Conservation (phyloP, 169 alveolate species). For the Hammondia hammondi region DNA sequence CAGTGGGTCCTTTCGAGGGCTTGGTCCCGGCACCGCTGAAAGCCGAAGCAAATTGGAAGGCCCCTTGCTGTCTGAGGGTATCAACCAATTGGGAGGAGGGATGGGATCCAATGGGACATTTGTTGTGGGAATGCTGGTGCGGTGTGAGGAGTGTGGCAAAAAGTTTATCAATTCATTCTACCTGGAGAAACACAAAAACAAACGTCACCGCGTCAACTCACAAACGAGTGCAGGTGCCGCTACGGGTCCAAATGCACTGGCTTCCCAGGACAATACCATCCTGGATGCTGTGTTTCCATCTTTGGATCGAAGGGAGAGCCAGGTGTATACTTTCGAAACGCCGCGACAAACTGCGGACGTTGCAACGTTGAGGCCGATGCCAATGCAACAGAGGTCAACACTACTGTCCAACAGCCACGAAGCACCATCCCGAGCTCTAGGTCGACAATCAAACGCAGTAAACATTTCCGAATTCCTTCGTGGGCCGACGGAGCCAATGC, state of each 20-base stretch:
- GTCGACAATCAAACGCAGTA: background rate
- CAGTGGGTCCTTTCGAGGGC: background rate
- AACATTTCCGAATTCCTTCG: background rate
- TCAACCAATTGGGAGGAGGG: background rate
- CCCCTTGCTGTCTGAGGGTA: background rate
- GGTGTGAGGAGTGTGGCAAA: constrained; percentile 69
- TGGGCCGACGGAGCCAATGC: background rate
- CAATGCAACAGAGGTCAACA: background rate
- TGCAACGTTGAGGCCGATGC: background rate
- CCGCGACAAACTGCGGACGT: background rate
- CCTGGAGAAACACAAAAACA: constrained; percentile 60
- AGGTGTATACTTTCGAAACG: background rate
- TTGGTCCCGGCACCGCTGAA: background rate
- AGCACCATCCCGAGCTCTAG: background rate
- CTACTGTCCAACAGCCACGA: background rate
- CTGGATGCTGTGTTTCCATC: background rate
- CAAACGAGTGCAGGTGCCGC: background rate
- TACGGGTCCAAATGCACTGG: background rate
- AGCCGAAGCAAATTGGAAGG: background rate
- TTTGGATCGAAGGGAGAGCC: background rate
- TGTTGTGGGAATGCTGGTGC: constrained; percentile 69
- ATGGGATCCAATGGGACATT: constrained; percentile 51
- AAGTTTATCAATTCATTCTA: constrained; percentile 67
- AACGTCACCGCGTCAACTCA: constrained; percentile 50
- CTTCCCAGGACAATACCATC: background rate